Evolutionary conservation across 2,329 filamentous ascomycete species (phyloP).

Genomic region (Harringtonia aguacate): DNA sequence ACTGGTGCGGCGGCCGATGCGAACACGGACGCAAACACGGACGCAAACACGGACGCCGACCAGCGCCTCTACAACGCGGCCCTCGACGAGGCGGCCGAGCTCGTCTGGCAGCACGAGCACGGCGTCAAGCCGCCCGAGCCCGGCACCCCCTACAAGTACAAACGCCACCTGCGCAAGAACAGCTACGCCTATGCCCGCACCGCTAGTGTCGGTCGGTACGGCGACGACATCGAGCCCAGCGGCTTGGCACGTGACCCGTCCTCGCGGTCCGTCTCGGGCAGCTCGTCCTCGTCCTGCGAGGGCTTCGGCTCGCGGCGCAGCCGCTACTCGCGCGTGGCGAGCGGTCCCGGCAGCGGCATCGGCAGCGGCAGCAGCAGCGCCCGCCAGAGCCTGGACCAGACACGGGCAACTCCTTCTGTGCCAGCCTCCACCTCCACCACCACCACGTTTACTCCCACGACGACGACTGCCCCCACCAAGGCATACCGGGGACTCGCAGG

Average conservation of each 20-base stretch:
- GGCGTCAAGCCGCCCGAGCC: conserved; percentile 43
- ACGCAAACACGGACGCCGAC: conserved; percentile 48
- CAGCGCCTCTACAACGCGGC: conserved; percentile 57
- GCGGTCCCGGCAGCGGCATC: conserved; percentile 10
- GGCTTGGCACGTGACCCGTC: conserved; percentile 31
- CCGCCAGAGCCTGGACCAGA: conserved; percentile 22
- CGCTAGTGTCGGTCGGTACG: conserved; percentile 43
- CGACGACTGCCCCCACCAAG: conserved; percentile 19
- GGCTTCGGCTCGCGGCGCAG: conserved; percentile 22
- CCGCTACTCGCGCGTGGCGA: no score
- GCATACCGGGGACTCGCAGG: conserved; percentile 29
- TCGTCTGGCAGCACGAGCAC: conserved; percentile 68
- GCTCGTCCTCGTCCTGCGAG: conserved; percentile 37
- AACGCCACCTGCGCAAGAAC: conserved; percentile 56
- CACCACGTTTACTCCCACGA: no score
- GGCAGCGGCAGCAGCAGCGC: conserved; percentile 15
- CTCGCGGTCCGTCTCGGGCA: conserved; percentile 38
- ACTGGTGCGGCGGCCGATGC: neutral
- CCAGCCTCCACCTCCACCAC: neutral
- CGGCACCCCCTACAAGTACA: conserved; percentile 56
- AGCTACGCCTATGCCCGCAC: conserved; percentile 60
- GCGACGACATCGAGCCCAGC: conserved; percentile 32
- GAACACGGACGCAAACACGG: conserved; percentile 21
- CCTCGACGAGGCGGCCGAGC: conserved; percentile 65
- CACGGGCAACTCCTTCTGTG: neutral